Base-by-base conservation (phyloP, 2,329 filamentous ascomycete genomes). In the Sporothrix luriei region DNA sequence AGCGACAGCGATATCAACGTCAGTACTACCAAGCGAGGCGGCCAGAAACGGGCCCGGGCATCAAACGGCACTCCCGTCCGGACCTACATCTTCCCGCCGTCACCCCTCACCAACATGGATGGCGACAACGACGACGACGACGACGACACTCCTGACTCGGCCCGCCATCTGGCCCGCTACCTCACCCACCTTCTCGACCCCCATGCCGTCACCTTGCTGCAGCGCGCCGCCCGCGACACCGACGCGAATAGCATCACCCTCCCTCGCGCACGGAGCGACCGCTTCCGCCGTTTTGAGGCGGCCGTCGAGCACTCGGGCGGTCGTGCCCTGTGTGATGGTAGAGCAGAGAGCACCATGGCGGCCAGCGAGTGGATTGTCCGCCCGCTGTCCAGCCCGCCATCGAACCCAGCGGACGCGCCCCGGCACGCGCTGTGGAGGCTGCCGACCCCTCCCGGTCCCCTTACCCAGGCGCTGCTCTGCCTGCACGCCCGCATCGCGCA, bases 31-130 rank as follows among this genome's bases (percentile, higher is more conserved):
- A 24, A 21, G 14, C 14, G 11, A 13, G 40, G 13, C 11, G 11
- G 11, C 40, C 19, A 19, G n/a, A 16, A 43, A 19, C 19, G 38
- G 3, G 10, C 21, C 38, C 6, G 19, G 9, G 19, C 57, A 33
- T 29, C 49, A 3, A 38, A n/a, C 49, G 38, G 21, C n/a, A 7
- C 29, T 5, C 19, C 33, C 6, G 38, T 21, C 10, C 11, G 52
- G 14, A 46, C 65, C 4, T 66, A 57, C 64, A 71, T 72, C n/a
- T 71, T 72, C 19, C 68, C 71, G 2, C 69, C 71, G 10, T 72
- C 71, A 5, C 71, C 71, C 0, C 21, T 72, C 38, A 65, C 66
- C 21, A 2, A 24, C 7, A 10, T 10, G 19, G 19, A 48, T 1
- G 38, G 26, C 10, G 11, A 11, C 7, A 4, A 33, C 1, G 62